These are phyloP conservation scores for Angomonas desouzai DNA, from an alignment of 208 protist species.

Conservation along the genomic window DNA sequence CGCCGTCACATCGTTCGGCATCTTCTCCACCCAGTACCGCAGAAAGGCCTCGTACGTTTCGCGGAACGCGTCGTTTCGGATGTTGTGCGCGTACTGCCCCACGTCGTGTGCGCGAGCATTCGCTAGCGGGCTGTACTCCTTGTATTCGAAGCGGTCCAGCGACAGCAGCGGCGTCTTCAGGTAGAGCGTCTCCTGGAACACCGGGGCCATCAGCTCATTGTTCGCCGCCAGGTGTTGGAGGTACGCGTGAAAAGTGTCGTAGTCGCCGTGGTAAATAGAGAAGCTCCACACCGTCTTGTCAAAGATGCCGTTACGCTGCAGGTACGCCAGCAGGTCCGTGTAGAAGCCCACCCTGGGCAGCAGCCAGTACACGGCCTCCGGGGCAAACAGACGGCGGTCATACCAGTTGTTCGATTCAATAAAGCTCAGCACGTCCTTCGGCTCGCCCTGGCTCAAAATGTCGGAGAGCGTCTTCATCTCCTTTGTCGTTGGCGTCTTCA, in stretches of 20 bases:
- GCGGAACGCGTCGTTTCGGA: conserved; percentile 15
- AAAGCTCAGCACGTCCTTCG: conserved; percentile 13
- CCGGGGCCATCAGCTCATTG: background rate
- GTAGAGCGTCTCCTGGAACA: conserved; percentile 12
- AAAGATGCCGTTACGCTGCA: conserved; percentile 3
- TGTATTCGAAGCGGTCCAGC: conserved; percentile 15
- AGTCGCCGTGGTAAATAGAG: conserved; percentile 14
- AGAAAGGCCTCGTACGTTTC: conserved; percentile 14
- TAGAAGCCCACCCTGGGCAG: conserved; percentile 13
- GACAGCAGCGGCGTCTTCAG: background rate
- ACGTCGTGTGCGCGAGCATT: conserved; percentile 18
- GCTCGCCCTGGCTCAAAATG: conserved; percentile 13
- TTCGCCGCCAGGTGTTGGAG: background rate
- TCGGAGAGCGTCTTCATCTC: conserved; percentile 16
- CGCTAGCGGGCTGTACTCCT: conserved; percentile 20
- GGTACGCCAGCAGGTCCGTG: conserved; percentile 6
- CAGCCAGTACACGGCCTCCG: conserved; percentile 16
- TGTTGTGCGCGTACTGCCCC: conserved; percentile 19
- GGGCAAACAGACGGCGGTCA: conserved; percentile 4
- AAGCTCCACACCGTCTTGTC: conserved; percentile 18
- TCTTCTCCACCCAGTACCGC: conserved; percentile 13
- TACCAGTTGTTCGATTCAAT: conserved; percentile 16
- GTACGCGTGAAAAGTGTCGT: conserved; percentile 7
- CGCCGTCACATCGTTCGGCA: background rate
- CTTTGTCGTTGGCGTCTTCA: background rate